phyloP scores from a whole-genome alignment of 176 grass and related monocot genomes.

The Triticum timopheevii region DNA sequence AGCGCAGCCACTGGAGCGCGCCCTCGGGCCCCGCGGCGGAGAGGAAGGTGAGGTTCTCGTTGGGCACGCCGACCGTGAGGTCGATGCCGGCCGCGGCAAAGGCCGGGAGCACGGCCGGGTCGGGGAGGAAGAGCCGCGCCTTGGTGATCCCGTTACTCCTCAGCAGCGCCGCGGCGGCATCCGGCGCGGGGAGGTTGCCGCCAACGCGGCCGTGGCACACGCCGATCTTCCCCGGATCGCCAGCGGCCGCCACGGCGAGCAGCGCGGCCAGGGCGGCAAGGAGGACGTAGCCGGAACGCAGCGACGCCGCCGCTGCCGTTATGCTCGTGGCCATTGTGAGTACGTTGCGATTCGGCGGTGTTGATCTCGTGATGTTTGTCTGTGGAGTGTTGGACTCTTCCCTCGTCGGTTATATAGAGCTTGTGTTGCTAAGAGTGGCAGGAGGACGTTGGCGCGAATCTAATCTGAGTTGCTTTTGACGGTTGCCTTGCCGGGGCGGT shows the following conservation, averaged over 20 bases:
- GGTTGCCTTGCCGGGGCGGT: background rate
- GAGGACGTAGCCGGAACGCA: background rate
- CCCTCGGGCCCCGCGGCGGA: slow-evolving; percentile 36
- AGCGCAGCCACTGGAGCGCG: slow-evolving; percentile 49
- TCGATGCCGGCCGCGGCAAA: slow-evolving; percentile 49
- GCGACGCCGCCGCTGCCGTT: background rate
- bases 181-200: slow-evolving; percentile 43
- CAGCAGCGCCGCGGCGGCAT: slow-evolving; percentile 34
- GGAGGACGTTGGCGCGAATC: background rate
- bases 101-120: slow-evolving; percentile 51
- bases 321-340: slow-evolving; percentile 10
- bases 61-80: slow-evolving; percentile 66
- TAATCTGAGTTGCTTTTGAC: background rate
- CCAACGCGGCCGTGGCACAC: slow-evolving; percentile 66
- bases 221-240: slow-evolving; percentile 39
- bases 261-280: slow-evolving; percentile 8
- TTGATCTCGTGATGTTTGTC: background rate
- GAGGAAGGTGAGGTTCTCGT: slow-evolving; percentile 72
- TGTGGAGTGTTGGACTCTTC: background rate
- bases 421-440: background rate
- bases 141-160: slow-evolving; percentile 46
- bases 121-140: slow-evolving; percentile 56
- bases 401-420: background rate
- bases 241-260: background rate
- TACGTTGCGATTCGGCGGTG: background rate